These are phyloP conservation scores for Plasmodium gonderi DNA, from an alignment of 169 alveolate species.

Conservation along the genomic window DNA sequence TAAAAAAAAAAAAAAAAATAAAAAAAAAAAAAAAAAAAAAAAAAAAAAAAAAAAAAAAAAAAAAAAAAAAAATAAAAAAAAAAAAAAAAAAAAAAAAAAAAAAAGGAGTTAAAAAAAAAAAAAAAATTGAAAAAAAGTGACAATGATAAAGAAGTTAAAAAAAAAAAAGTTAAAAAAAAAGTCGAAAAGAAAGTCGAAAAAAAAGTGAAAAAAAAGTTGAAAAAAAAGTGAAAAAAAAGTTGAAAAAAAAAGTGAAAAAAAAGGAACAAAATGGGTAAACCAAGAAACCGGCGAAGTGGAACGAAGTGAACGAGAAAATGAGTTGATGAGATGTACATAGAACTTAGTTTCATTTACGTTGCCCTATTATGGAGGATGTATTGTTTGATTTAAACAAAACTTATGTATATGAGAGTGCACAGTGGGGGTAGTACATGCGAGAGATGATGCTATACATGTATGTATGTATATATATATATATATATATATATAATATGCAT, in stretches of 20 bases:
- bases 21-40: not conserved
- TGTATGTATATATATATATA: not conserved
- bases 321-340: not conserved
- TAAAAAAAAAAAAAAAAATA: not conserved
- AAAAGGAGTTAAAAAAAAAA: not conserved
- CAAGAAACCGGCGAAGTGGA: not conserved
- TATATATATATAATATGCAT: not conserved
- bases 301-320: not conserved
- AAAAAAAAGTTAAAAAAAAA: too few species aligned
- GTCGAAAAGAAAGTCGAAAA: not conserved
- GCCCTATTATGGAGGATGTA: too few species aligned
- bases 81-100: not conserved
- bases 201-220: not conserved
- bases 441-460: not conserved
- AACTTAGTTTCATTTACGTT: too few species aligned
- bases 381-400: too few species aligned
- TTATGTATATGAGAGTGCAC: too few species aligned
- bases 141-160: too few species aligned
- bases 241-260: not conserved
- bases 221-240: not conserved
- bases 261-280: not conserved
- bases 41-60: not conserved
- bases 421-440: too few species aligned
- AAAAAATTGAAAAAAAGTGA: too few species aligned
- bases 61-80: not conserved